These are phyloP conservation scores for Gracilaria gracilis DNA, from an alignment of 23 red algal species.

Conservation along the genomic window DNA sequence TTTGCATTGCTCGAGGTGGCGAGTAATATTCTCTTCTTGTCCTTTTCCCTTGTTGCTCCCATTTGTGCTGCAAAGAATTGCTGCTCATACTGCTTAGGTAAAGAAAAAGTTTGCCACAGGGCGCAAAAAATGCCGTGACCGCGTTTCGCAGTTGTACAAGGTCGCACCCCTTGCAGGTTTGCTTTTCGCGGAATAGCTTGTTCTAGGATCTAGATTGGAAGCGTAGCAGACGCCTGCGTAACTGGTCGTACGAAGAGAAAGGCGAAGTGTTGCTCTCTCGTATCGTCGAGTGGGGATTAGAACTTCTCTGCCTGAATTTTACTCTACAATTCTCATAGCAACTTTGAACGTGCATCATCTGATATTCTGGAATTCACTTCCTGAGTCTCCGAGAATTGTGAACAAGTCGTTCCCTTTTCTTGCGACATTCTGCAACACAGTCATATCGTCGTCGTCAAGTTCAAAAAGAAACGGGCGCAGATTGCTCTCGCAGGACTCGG, in stretches of 20 bases:
- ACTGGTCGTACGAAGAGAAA: too few relatives aligned
- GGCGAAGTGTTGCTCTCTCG: too few relatives aligned
- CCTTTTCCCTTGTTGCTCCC: not conserved
- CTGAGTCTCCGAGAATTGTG: slow-evolving; percentile 54
- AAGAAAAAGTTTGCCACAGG: not conserved
- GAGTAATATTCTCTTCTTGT: slow-evolving; percentile 47
- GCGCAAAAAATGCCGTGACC: not conserved
- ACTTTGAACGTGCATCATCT: not conserved
- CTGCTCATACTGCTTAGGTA: slow-evolving; percentile 18
- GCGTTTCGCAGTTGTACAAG: not conserved
- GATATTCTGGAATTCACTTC: slow-evolving; percentile 35
- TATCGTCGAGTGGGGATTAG: too few relatives aligned
- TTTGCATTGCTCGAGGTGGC: not conserved
- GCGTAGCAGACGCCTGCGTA: too few relatives aligned
- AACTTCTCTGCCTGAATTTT: too few relatives aligned
- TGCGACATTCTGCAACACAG: slow-evolving; percentile 24
- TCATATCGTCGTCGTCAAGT: slow-evolving; percentile 54
- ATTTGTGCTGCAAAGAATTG: not conserved
- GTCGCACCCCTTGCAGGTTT: too few relatives aligned
- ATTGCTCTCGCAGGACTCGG: slow-evolving; percentile 18
- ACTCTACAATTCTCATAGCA: too few relatives aligned
- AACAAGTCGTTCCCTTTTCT: slow-evolving; percentile 69
- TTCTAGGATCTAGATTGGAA: too few relatives aligned
- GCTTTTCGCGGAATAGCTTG: too few relatives aligned
- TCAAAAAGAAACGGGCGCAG: slow-evolving; percentile 49